Evolutionary conservation across 768 basidiomycete species (phyloP).

Genomic region (Amanita muscaria): DNA sequence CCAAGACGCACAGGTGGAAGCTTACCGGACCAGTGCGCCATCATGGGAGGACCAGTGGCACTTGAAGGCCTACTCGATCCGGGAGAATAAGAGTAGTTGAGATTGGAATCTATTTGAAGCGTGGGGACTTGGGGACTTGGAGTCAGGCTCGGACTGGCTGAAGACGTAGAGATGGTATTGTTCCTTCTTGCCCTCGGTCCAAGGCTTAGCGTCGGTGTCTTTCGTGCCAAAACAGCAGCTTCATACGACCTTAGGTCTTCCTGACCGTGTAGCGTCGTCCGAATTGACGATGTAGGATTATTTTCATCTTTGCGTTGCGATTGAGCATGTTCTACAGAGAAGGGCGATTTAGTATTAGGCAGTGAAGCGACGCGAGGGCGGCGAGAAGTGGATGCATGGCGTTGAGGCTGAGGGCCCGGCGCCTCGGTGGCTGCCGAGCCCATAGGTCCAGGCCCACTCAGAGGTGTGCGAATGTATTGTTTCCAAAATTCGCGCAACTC

Average conservation of each 20-base stretch:
- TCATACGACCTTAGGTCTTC: conserved; percentile 70
- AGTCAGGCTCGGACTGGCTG: not conserved
- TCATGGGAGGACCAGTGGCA: conserved; percentile 27
- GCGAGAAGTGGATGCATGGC: conserved; percentile 1
- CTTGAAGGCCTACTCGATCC: conserved; percentile 19
- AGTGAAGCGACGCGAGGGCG: conserved; percentile 57
- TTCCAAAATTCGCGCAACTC: conserved; percentile 70
- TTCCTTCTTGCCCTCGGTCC: conserved; percentile 32
- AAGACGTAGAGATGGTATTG: conserved; percentile 4
- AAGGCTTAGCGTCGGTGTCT: conserved; percentile 50
- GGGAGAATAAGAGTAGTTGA: conserved; percentile 9
- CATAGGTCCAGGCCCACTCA: conserved; percentile 27
- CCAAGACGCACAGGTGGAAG: conserved; percentile 15
- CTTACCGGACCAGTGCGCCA: conserved; percentile 32
- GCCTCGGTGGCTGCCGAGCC: conserved; percentile 2
- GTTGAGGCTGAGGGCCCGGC: not conserved
- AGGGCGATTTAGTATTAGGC: conserved; percentile 60
- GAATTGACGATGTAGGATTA: conserved; percentile 25
- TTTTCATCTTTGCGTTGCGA: conserved; percentile 12
- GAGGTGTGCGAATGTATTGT: conserved; percentile 62
- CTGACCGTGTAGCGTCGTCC: conserved; percentile 34
- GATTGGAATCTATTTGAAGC: conserved; percentile 3
- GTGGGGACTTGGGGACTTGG: conserved; percentile 3
- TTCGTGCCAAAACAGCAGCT: conserved; percentile 65
- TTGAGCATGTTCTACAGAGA: conserved; percentile 24